Evolutionary conservation across 441 rosid genomes (phyloP).

Genomic region (Eruca vesicaria): DNA sequence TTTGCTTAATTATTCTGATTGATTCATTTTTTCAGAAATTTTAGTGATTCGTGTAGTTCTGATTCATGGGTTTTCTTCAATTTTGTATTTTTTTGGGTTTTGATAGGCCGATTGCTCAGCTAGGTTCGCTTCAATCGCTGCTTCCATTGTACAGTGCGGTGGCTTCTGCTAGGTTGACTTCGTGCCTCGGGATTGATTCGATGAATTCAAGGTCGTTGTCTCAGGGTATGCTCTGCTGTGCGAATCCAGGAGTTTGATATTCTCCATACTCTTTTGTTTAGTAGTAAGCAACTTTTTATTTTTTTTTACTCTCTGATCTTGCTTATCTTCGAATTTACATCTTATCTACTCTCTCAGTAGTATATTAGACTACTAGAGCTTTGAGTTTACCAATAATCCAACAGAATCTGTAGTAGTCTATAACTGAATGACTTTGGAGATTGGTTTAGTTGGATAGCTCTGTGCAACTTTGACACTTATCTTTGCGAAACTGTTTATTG

Average conservation of each 20-base stretch:
- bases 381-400: background rate
- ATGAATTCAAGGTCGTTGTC: constrained; percentile 76
- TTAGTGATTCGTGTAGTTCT: background rate
- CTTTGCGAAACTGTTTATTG: background rate
- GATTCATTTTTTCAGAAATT: background rate
- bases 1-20: background rate
- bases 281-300: constrained; percentile 57
- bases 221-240: constrained; percentile 98
- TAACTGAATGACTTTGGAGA: background rate
- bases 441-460: background rate
- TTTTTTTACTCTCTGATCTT: background rate
- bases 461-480: background rate
- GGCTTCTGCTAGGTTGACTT: constrained; percentile 81
- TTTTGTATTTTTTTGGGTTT: constrained; percentile 4
- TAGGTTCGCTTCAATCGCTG: constrained; percentile 77
- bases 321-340: background rate
- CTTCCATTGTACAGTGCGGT: constrained; percentile 81
- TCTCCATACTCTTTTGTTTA: constrained; percentile 57
- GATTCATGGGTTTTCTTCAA: background rate
- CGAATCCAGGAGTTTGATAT: constrained; percentile 92
- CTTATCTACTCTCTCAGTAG: background rate
- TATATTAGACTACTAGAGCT: background rate
- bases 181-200: constrained; percentile 82
- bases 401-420: no score
- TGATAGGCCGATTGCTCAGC: constrained; percentile 56